phyloP scores from a whole-genome alignment of 768 basidiomycete species.

The Lyophyllum atratum region DNA sequence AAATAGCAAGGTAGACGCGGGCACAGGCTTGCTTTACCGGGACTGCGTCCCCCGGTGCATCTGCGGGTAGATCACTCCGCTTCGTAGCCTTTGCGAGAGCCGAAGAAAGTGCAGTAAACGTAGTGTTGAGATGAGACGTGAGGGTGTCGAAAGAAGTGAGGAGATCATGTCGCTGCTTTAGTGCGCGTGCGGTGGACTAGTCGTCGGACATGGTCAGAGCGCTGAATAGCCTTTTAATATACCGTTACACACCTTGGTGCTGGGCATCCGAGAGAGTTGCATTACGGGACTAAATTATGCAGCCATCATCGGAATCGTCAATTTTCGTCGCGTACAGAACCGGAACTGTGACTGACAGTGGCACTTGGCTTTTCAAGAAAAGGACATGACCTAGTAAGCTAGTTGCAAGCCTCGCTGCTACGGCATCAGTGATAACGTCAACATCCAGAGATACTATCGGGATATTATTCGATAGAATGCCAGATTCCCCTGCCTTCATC shows the following conservation, averaged over 20 bases:
- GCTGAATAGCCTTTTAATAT: neutral
- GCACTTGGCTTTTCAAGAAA: constrained; percentile 78
- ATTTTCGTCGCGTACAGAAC: neutral
- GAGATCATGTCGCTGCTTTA: constrained; percentile 63
- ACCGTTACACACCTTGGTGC: constrained; percentile 37
- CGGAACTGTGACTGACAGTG: constrained; percentile 55
- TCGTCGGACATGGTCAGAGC: neutral
- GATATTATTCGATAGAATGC: constrained; percentile 18
- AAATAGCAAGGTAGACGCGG: constrained; percentile 58
- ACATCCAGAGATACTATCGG: constrained; percentile 48
- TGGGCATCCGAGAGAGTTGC: constrained; percentile 62
- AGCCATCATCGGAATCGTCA: neutral
- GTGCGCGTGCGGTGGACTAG: constrained; percentile 47
- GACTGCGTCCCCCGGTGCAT: neutral
- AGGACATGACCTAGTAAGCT: constrained; percentile 69
- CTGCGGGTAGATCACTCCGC: neutral
- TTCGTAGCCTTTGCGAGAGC: constrained; percentile 48
- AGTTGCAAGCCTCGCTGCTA: constrained; percentile 66
- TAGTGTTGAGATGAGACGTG: constrained; percentile 71
- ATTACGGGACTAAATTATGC: constrained; percentile 52
- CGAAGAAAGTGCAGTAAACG: constrained; percentile 71
- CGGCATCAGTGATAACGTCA: constrained; percentile 51
- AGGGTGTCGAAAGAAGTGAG: constrained; percentile 70
- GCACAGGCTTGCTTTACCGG: constrained; percentile 2
- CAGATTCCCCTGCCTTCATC: neutral